Base-by-base conservation (phyloP, 352 stramenopile genomes). In the Pythium diclinum region DNA sequence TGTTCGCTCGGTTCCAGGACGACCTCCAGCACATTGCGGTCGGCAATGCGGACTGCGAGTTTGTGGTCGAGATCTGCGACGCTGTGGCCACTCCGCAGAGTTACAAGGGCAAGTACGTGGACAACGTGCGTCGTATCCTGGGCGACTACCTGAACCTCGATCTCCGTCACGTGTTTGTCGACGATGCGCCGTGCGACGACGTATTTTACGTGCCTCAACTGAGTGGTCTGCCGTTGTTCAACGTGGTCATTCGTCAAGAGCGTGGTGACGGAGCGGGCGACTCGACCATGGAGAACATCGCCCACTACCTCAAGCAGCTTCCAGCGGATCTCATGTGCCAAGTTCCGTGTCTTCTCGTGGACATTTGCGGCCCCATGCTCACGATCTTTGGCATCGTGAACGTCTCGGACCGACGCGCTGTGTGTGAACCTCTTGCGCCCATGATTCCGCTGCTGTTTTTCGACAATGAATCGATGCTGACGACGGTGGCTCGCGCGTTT, bases 321-420 rank as follows among this genome's bases (percentile, higher is more conserved):
- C 40, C 40, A 17, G 17, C 13, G 40, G 6, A 8, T 17, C 14
- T 47, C 11, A 47, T 13, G 17, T 17, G 6, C 17, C 40, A 47
- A 13, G 5, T 7, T 13, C 40, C 40, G 40, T 47, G 68, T 40
- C 69, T 75, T 40, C 36, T 72, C 48, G 55, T 72, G 59, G 51
- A 67, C 59, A 60, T 75, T 19, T 75, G 63, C 61, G 68, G 68
- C 11, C 56, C 48, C 4, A 14, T 67, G 42, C 38, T 72, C n/a
- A 75, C 59, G 16, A 64, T 67, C 40, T 72, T 66, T 64, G 68
- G 64, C 23, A 62, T 69, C 44, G 59, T 72, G 28, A 72, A 74
- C 19, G 53, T 59, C 13, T 34, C 56, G 54, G 55, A 71, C 55
- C 38, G 69, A 61, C 53, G 59, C 25, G 64, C 47, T 42, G 59